Base-by-base conservation (phyloP, 2,329 filamentous ascomycete genomes). In the Botrytis paeoniae region DNA sequence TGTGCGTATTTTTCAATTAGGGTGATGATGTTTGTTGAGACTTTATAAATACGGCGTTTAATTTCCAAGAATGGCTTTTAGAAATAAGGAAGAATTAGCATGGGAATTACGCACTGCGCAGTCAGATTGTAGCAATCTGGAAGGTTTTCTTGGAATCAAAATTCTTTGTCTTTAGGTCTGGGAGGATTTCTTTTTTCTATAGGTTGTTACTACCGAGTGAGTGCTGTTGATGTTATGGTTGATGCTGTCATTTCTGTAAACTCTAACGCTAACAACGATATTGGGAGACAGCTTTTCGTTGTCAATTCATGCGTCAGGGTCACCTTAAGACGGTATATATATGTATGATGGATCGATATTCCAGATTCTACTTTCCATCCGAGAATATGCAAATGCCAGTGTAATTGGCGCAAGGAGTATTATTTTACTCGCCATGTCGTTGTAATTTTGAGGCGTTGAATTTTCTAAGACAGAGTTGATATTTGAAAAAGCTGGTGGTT, bases 361-460 rank as follows among this genome's bases (percentile, higher is more conserved):
- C 16, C 25, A 29, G 5, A 54, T n/a, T 5, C 3, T 7, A 6
- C 0, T 8, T 29, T 29, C 16, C 5, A 5, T n/a, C 25, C 12
- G 7, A 54, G 25, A 29, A 22, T 20, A 22, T 8, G 43, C 7
- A 22, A 20, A 45, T 22, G 43, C 43, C 43, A 45, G 18, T 45
- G 0, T 1, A 8, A 20, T 20, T 45, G 18, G 3, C 18, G 7
- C 1, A 45, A 45, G 20, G 20, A 20, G 7, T 45, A 22, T 9
- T 22, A 4, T 22, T 45, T 45, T 45, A 45, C 18, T 45, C 43
- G 7, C 43, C 18, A 45, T 9, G 43, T 8, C 1, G 0, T 45
- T 2, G 1, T 2, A 10, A 0, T 8, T 9, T 48, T 10, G 3
- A 1, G 14, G 41, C 3, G 22, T 16, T 16, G 3, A n/a, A 1